Conservation (phyloP, 331 rosid genomes). For the Phaseolus coccineus region DNA sequence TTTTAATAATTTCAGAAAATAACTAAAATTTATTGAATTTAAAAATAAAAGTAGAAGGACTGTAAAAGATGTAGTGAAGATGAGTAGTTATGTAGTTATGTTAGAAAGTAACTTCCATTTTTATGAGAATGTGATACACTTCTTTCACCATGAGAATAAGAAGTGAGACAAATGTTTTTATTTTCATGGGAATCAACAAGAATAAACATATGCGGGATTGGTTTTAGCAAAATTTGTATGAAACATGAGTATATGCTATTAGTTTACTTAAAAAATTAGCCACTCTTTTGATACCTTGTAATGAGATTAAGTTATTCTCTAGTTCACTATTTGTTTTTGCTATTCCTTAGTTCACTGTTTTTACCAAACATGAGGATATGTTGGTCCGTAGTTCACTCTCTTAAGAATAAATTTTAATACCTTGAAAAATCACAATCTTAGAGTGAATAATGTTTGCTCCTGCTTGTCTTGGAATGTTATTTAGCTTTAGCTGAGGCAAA, state of each 20-base stretch:
- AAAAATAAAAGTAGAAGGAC: neutral
- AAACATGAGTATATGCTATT: neutral
- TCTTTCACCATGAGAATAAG: neutral
- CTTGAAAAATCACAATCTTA: neutral
- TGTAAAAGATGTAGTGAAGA: neutral
- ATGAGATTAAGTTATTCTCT: too few species aligned
- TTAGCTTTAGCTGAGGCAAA: slow-evolving; percentile 18
- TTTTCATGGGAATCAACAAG: neutral
- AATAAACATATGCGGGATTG: neutral
- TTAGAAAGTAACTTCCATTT: neutral
- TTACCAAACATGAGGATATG: neutral
- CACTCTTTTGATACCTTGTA: neutral
- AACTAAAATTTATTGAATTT: neutral
- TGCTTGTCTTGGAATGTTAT: slow-evolving; percentile 2
- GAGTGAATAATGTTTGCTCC: neutral
- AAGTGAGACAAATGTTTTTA: neutral
- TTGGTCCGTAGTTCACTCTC: neutral
- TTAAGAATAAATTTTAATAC: neutral
- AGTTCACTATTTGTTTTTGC: too few species aligned
- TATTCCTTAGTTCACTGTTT: too few species aligned
- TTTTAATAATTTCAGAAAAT: neutral
- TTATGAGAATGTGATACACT: neutral
- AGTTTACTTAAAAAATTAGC: neutral
- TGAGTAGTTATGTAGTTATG: neutral
- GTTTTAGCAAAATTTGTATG: neutral